Evolutionary conservation across 805 yeast species (phyloP).

Genomic region (Torulaspora indica): DNA sequence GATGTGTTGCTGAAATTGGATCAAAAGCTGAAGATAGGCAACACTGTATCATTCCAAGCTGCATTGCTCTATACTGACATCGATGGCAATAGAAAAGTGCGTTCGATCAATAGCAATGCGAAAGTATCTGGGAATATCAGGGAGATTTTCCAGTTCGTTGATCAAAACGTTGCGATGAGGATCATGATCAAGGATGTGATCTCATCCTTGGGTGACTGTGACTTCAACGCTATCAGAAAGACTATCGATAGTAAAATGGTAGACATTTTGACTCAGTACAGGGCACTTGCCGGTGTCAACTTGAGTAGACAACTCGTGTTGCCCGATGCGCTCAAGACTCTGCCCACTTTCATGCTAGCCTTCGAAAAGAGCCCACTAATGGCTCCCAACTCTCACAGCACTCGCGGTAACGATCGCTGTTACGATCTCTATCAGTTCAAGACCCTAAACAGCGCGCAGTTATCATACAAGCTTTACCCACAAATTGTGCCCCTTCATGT

Average conservation of each 20-base stretch:
- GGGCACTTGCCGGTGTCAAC: conserved; percentile 43
- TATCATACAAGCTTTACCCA: conserved; percentile 72
- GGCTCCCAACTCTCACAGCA: conserved; percentile 35
- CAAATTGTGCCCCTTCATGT: conserved; percentile 69
- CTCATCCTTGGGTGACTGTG: conserved; percentile 39
- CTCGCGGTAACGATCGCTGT: conserved; percentile 61
- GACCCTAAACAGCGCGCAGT: conserved; percentile 46
- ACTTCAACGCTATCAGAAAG: conserved; percentile 45
- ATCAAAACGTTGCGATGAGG: conserved; percentile 60
- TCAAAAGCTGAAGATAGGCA: conserved; percentile 55
- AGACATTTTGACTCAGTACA: conserved; percentile 56
- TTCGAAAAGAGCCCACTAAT: conserved; percentile 67
- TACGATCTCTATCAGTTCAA: conserved; percentile 43
- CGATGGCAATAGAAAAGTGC: conserved; percentile 71
- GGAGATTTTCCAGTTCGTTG: conserved; percentile 74
- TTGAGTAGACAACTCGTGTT: conserved; percentile 63
- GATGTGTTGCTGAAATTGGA: conserved; percentile 74
- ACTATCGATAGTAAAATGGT: conserved; percentile 51
- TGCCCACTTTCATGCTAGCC: conserved; percentile 63
- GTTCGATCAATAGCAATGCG: conserved; percentile 80
- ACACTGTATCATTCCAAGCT: conserved; percentile 86
- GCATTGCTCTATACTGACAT: conserved; percentile 80
- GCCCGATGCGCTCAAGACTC: conserved; percentile 72
- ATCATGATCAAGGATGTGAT: conserved; percentile 50
- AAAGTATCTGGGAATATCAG: conserved; percentile 71